phyloP scores from a whole-genome alignment of 345 rosid species.

The Hibiscus trionum region DNA sequence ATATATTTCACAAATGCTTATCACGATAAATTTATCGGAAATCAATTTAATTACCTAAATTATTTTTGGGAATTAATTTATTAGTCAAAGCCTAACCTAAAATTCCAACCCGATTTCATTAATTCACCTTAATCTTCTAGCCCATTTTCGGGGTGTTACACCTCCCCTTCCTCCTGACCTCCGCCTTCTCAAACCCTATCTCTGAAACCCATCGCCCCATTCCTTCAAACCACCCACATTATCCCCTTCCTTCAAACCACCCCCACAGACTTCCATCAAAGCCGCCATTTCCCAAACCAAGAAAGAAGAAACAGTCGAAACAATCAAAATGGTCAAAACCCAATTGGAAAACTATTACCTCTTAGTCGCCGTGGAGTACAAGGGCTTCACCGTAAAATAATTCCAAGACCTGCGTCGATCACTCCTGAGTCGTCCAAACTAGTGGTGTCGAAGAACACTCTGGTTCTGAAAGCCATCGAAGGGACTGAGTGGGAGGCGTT shows the following conservation, averaged over 20 bases:
- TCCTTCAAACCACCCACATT: background rate
- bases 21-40: no score
- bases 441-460: conserved; percentile 75
- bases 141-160: no score
- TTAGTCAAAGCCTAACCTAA: no score
- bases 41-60: no score
- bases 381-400: conserved; percentile 76
- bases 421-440: conserved; percentile 65
- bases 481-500: conserved; percentile 80
- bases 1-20: no score
- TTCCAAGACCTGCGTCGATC: conserved; percentile 67
- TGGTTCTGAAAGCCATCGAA: conserved; percentile 79
- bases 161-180: conserved; percentile 44
- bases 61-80: no score
- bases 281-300: conserved; percentile 74
- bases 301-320: conserved; percentile 63
- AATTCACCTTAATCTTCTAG: no score
- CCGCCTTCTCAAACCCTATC: conserved; percentile 13
- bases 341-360: conserved; percentile 76
- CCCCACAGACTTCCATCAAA: conserved; percentile 23
- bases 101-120: no score
- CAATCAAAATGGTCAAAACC: conserved; percentile 63
- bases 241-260: background rate
- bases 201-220: conserved; percentile 15
- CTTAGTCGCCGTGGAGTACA: conserved; percentile 69